Base-by-base conservation (phyloP, 1,139 yeast species). In the Magnusiomyces sp. region DNA sequence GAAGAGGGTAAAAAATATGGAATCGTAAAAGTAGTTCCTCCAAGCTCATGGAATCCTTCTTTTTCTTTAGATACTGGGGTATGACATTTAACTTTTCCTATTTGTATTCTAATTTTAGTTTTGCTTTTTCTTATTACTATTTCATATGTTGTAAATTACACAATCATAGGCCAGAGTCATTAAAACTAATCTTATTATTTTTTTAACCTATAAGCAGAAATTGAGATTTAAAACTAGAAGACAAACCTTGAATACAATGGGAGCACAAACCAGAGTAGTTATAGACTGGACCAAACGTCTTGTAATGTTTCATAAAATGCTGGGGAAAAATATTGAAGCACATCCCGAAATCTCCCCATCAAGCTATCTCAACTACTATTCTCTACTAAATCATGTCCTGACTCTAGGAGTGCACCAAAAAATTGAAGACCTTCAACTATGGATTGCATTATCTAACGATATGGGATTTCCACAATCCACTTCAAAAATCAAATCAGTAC, bases 11-110 rank as follows among this genome's bases (percentile, higher is more conserved):
- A 64, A 46, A 60, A 70, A 44, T 75, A 71, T 60, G 95, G 95
- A 1, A 90, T 90, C 13, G 74, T 85, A 16, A 86, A 85, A 62
- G 68, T 88, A n/a, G 67, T 73, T 29, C 77, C 84, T 0, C 83
- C 84, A 0, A 51, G 55, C 23, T 49, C 61, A 13, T 71, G 74
- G 71, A 58, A 58, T 31, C 67, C 66, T 9, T 66, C 63, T 43
- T 73, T 67, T 58, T 64, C 71, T 11, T 62, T 77, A 14, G 75
- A 79, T 56, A 65, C 79, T 3, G 82, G 80, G 53, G 68, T 73
- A 23, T 7, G 29, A 23, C 51, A 50, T 61, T 50, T 39, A 14
- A n/a, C 10, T 16, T 9, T 43, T 27, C n/a, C n/a, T 5, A n/a
- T 34, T 32, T 10, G 14, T 39, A 19, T 39, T 39, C 13, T 39